Conservation (phyloP, 1,139 yeast species). For the Pichia sp. region DNA sequence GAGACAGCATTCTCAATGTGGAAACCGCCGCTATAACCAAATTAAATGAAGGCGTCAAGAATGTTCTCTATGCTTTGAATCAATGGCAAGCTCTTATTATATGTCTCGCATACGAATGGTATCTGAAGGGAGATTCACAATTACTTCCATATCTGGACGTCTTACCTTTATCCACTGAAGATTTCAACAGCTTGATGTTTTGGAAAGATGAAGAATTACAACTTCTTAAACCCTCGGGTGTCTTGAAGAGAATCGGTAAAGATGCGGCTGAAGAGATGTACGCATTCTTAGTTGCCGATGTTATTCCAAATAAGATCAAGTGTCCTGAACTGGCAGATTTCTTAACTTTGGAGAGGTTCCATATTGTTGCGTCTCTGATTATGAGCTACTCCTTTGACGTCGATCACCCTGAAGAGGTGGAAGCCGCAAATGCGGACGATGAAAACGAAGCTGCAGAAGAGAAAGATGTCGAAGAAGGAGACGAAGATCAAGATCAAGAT, state of each 20-base stretch:
- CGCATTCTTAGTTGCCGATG: constrained; percentile 30
- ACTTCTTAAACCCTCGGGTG: constrained; percentile 59
- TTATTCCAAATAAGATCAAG: constrained; percentile 23
- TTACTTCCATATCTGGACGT: constrained; percentile 71
- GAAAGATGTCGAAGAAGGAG: constrained; percentile 22
- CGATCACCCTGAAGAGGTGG: constrained; percentile 32
- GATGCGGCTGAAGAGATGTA: constrained; percentile 60
- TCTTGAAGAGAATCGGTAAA: constrained; percentile 63
- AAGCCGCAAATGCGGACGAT: constrained; percentile 22
- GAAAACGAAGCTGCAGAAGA: constrained; percentile 25
- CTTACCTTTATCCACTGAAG: constrained; percentile 41
- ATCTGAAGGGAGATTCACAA: constrained; percentile 35
- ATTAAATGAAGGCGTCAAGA: constrained; percentile 31
- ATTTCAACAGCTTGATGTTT: constrained; percentile 67
- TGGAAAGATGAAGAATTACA: constrained; percentile 57
- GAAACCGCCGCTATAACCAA: constrained; percentile 44
- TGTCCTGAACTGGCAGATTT: constrained; percentile 19
- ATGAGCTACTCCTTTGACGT: constrained; percentile 68
- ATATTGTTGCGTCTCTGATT: constrained; percentile 62
- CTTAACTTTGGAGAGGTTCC: constrained; percentile 50
- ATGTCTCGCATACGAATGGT: constrained; percentile 54
- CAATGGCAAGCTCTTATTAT: constrained; percentile 79
- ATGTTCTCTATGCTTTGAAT: constrained; percentile 37
- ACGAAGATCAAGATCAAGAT: constrained; percentile 19
- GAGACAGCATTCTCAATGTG: constrained; percentile 48